Conservation (phyloP, 176 grass and related monocot species). For the Pontederia paniculata region DNA sequence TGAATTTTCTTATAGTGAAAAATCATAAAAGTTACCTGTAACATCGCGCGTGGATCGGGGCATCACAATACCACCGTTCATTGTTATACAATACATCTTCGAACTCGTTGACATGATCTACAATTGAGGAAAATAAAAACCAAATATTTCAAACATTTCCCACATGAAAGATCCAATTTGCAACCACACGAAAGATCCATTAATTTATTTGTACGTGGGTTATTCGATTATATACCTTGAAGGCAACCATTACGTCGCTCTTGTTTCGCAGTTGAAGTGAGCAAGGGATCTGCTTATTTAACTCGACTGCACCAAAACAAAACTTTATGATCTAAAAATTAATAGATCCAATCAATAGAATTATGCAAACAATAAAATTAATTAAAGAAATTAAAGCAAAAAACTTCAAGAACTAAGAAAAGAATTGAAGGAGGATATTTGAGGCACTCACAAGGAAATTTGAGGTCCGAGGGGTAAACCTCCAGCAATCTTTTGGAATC, state of each 20-base stretch:
- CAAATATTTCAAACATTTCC: too few relatives aligned
- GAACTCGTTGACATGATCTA: slow-evolving; percentile 31
- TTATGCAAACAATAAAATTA: not conserved
- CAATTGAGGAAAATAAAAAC: not conserved
- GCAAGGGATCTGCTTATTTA: slow-evolving; percentile 84
- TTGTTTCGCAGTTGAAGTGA: slow-evolving; percentile 55
- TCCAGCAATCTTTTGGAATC: not conserved
- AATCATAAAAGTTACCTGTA: slow-evolving; percentile 21
- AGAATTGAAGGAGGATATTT: too few relatives aligned
- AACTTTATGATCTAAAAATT: not conserved
- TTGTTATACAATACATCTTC: slow-evolving; percentile 33
- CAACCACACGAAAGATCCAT: not conserved
- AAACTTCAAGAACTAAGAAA: too few relatives aligned
- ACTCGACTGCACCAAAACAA: slow-evolving; percentile 27
- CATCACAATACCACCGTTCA: slow-evolving; percentile 22
- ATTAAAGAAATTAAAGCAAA: not conserved
- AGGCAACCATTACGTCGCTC: slow-evolving; percentile 55
- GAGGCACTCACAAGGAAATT: slow-evolving; percentile 1
- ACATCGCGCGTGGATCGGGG: slow-evolving; percentile 33
- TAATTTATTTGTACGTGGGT: not conserved
- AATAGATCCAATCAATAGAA: not conserved
- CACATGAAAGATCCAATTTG: not conserved
- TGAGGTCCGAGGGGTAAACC: not conserved
- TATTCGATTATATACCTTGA: slow-evolving; percentile 47
- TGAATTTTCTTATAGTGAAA: too few relatives aligned